These are phyloP conservation scores for Blastocladiella emersonii DNA, from an alignment of 371 early-diverging fungal species.

Conservation along the genomic window DNA sequence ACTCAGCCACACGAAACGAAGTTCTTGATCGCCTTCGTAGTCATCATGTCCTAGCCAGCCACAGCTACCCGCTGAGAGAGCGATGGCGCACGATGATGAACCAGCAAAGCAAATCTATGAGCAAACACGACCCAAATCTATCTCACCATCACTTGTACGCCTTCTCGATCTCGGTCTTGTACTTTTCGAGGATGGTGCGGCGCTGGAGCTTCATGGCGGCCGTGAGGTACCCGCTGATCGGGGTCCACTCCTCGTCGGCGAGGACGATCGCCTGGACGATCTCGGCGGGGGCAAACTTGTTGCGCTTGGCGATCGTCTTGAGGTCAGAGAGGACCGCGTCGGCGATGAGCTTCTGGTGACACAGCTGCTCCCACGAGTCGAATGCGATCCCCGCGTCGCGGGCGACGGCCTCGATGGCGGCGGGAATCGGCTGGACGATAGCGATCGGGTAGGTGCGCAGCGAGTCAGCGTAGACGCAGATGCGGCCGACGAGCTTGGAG, in stretches of 20 bases:
- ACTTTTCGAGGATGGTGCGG: constrained; percentile 47
- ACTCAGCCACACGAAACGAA: too few species aligned
- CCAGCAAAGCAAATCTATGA: too few species aligned
- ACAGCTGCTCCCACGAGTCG: constrained; percentile 22
- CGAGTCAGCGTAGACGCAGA: constrained; percentile 52
- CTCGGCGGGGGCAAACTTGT: constrained; percentile 59
- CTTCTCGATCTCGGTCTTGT: constrained; percentile 39
- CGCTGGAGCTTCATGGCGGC: constrained; percentile 90
- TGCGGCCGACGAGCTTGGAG: constrained; percentile 55
- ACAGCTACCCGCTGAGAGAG: too few species aligned
- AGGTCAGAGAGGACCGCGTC: constrained; percentile 28
- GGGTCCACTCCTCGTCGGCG: constrained; percentile 70
- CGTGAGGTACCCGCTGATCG: constrained; percentile 54
- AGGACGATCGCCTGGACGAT: constrained; percentile 49
- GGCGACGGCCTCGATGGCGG: constrained; percentile 13
- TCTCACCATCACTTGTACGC: too few species aligned
- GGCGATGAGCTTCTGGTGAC: constrained; percentile 24
- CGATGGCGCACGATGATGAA: too few species aligned
- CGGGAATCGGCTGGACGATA: constrained; percentile 8
- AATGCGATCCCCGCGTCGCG: constrained; percentile 9
- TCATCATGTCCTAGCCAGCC: too few species aligned
- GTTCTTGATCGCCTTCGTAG: too few species aligned
- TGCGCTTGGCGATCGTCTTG: constrained; percentile 18
- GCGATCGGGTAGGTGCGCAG: constrained; percentile 9
- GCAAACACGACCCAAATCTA: too few species aligned